These are phyloP conservation scores for Suillus brevipes DNA, from an alignment of 768 basidiomycete species.

Conservation along the genomic window DNA sequence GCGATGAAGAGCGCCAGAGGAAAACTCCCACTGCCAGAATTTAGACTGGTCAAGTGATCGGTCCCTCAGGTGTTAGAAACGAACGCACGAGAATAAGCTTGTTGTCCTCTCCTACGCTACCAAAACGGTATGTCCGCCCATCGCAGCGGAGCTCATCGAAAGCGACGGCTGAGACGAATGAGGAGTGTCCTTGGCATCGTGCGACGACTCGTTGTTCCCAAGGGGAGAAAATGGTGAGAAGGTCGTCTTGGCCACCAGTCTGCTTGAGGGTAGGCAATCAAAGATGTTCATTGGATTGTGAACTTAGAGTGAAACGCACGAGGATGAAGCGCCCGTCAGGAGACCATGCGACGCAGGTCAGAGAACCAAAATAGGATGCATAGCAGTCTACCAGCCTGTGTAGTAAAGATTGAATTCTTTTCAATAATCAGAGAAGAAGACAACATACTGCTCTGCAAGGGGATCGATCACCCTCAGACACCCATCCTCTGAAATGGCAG, in stretches of 20 bases:
- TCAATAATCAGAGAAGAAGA: constrained; percentile 3
- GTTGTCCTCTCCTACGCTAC: constrained; percentile 96
- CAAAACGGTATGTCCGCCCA: constrained; percentile 90
- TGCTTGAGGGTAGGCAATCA: constrained; percentile 29
- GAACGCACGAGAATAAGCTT: constrained; percentile 79
- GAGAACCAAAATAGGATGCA: constrained; percentile 90
- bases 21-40: constrained; percentile 84
- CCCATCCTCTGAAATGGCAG: constrained; percentile 90
- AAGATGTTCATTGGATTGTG: not conserved
- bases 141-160: constrained; percentile 92
- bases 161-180: constrained; percentile 85
- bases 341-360: constrained; percentile 92
- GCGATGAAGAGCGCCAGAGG: constrained; percentile 84
- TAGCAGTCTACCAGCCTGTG: constrained; percentile 88
- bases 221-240: constrained; percentile 91
- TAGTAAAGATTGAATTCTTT: not conserved
- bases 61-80: not conserved
- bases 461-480: constrained; percentile 89
- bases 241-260: constrained; percentile 97
- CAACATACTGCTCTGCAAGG: constrained; percentile 74
- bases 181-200: constrained; percentile 95
- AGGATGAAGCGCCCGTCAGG: constrained; percentile 93
- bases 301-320: constrained; percentile 37
- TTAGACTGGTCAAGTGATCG: not conserved
- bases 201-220: constrained; percentile 94